Evolutionary conservation across 1,139 yeast genomes (phyloP).

Genomic region (Suhomyces ambrosiae): DNA sequence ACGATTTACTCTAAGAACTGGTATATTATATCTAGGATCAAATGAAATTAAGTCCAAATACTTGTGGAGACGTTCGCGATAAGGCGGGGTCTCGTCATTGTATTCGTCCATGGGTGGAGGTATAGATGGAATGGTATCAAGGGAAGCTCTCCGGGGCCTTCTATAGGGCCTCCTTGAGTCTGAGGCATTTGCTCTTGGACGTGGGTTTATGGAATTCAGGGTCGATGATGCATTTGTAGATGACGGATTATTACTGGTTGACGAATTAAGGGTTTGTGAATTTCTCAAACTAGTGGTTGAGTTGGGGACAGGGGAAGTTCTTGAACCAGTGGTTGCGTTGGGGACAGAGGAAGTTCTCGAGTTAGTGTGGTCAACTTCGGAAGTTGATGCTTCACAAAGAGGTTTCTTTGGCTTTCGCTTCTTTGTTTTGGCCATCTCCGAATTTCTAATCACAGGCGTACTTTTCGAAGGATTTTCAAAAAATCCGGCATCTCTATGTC

Average conservation of each 20-base stretch:
- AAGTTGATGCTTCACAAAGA: no score
- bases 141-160: conserved; percentile 9
- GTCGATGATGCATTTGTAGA: neutral
- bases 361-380: no score
- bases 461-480: neutral
- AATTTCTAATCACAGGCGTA: neutral
- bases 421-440: neutral
- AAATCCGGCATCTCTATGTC: neutral
- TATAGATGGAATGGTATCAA: conserved; percentile 14
- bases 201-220: neutral
- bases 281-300: no score
- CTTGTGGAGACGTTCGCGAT: conserved; percentile 38
- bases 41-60: conserved; percentile 42
- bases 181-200: conserved; percentile 3
- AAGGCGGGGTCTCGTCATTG: conserved; percentile 34
- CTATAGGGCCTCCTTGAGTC: neutral
- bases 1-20: conserved; percentile 41
- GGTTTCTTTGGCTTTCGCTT: neutral
- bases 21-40: conserved; percentile 41
- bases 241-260: neutral
- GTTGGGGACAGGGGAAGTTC: no score
- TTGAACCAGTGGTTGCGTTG: no score
- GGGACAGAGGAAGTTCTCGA: no score
- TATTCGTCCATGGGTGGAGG: conserved; percentile 16
- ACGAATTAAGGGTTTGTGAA: no score